phyloP scores from a whole-genome alignment of 192 early-diverging fungal species.

The Podila minutissima region DNA sequence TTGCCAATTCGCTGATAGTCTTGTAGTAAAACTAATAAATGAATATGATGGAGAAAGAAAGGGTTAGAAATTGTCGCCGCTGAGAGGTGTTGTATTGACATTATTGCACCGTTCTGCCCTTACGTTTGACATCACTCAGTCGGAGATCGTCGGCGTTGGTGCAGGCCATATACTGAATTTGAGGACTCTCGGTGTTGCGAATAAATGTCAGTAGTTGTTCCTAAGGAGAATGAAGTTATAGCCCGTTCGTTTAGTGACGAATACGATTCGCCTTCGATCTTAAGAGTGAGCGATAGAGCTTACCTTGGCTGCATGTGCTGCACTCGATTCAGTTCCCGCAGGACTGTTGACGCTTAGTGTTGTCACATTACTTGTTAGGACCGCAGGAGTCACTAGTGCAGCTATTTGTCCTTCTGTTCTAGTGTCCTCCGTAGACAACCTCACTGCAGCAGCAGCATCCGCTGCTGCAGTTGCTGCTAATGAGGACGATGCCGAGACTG shows the following conservation, averaged over 20 bases:
- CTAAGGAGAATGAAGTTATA: not conserved
- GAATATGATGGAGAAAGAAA: not conserved
- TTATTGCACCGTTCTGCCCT: not conserved
- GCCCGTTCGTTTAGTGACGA: not conserved
- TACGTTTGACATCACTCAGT: constrained; percentile 36
- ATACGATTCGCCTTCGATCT: too few species aligned
- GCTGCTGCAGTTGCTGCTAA: constrained; percentile 26
- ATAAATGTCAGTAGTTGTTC: not conserved
- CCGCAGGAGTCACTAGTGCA: constrained; percentile 24
- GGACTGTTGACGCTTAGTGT: constrained; percentile 13
- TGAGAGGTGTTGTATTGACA: too few species aligned
- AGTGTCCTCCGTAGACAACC: not conserved
- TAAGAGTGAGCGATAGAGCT: not conserved
- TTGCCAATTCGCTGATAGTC: constrained; percentile 50
- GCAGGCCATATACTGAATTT: constrained; percentile 46
- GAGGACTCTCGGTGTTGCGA: constrained; percentile 13
- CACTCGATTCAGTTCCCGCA: not conserved
- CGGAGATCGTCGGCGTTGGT: constrained; percentile 30
- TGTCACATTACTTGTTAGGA: constrained; percentile 21
- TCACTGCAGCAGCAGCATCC: not conserved
- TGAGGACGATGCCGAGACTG: constrained; percentile 28
- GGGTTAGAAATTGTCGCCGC: not conserved
- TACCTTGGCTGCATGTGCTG: constrained; percentile 15
- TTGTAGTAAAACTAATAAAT: constrained; percentile 15
- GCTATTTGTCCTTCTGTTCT: not conserved